These are phyloP conservation scores for Aureobasidium sp. DNA, from an alignment of 2,329 filamentous ascomycete species.

Conservation along the genomic window DNA sequence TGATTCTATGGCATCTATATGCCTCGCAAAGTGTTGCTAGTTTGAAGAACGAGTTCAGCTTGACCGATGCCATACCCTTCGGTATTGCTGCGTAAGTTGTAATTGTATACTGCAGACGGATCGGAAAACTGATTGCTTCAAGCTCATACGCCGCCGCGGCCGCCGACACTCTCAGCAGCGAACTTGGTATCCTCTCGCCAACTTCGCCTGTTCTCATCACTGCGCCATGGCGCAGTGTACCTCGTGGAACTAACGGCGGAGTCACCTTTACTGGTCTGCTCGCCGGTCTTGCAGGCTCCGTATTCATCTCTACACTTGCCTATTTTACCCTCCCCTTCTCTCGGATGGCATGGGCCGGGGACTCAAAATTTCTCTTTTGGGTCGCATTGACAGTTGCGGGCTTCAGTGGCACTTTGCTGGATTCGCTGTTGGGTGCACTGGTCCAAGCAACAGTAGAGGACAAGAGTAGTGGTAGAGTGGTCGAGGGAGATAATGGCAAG, in stretches of 20 bases:
- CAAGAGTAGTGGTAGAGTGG: slow-evolving; percentile 72
- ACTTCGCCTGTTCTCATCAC: slow-evolving; percentile 78
- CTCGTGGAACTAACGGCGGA: slow-evolving; percentile 88
- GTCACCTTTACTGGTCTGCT: slow-evolving; percentile 68
- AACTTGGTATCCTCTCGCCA: slow-evolving; percentile 82
- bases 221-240: slow-evolving; percentile 70
- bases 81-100: slow-evolving; percentile 5
- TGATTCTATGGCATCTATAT: slow-evolving; percentile 45
- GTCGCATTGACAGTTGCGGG: slow-evolving; percentile 61
- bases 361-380: background rate
- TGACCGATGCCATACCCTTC: slow-evolving; percentile 27
- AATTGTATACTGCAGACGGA: too few relatives aligned
- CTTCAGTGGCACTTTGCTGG: slow-evolving; percentile 70
- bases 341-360: background rate
- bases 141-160: slow-evolving; percentile 77
- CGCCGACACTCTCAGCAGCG: slow-evolving; percentile 90
- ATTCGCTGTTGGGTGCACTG: slow-evolving; percentile 78
- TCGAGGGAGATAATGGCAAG: slow-evolving; percentile 62
- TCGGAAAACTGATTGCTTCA: background rate
- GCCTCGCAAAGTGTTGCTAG: background rate
- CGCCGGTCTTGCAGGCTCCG: slow-evolving; percentile 67
- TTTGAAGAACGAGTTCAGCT: slow-evolving; percentile 18
- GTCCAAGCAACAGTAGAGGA: slow-evolving; percentile 85
- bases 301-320: slow-evolving; percentile 54
- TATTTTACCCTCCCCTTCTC: slow-evolving; percentile 5